Conservation (phyloP, 306 rosid genomes). For the Geum urbanum region DNA sequence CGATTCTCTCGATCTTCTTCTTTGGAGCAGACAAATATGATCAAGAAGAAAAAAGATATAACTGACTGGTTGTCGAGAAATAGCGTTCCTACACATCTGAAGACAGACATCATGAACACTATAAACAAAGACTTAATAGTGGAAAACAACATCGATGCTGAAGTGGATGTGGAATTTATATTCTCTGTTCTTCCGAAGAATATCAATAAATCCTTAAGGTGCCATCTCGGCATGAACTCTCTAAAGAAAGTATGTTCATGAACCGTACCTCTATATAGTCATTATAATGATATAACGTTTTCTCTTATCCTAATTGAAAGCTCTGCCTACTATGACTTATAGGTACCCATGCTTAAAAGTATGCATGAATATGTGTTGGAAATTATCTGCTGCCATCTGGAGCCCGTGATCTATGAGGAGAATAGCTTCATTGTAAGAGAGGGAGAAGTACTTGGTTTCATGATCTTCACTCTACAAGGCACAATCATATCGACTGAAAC, state of each 20-base stretch:
- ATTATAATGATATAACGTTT: not conserved
- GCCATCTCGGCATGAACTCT: not conserved
- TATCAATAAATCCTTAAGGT: not conserved
- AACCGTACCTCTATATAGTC: not conserved
- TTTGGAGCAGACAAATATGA: not conserved
- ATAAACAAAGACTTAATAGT: not conserved
- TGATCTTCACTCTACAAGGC: not conserved
- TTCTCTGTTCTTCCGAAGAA: not conserved
- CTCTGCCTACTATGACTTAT: not conserved
- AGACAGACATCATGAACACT: constrained; percentile 9
- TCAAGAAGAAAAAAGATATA: not conserved
- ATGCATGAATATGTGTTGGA: not conserved
- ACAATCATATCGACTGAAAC: not conserved
- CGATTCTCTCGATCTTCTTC: not conserved
- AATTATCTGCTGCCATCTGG: not conserved
- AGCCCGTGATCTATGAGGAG: not conserved
- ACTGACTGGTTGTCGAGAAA: constrained; percentile 22
- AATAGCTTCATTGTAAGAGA: not conserved
- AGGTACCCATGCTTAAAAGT: not conserved
- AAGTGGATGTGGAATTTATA: constrained; percentile 17
- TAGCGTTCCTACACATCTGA: constrained; percentile 15
- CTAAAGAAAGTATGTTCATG: not conserved
- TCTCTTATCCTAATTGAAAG: not conserved
- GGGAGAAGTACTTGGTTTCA: not conserved
- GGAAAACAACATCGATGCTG: constrained; percentile 10